These are phyloP conservation scores for Dillenia turbinata DNA, from an alignment of 164 flowering plant species.

Conservation along the genomic window DNA sequence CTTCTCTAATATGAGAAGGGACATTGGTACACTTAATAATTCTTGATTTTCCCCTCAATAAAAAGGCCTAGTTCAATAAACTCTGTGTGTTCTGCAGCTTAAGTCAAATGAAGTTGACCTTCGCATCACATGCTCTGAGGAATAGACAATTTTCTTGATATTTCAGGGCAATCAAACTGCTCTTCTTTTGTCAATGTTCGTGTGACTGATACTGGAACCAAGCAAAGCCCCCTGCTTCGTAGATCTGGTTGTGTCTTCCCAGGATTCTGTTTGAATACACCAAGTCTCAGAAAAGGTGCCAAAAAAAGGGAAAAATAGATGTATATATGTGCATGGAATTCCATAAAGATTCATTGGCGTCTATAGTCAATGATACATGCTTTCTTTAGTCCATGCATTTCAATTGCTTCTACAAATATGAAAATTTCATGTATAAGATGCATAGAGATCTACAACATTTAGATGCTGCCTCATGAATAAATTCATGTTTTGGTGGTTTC, in stretches of 20 bases:
- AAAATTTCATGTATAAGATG: background rate
- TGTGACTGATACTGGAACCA: conserved; percentile 43
- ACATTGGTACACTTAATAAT: too few species aligned
- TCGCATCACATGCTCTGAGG: background rate
- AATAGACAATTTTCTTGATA: background rate
- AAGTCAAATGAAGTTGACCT: background rate
- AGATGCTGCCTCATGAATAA: too few species aligned
- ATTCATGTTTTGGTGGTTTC: too few species aligned
- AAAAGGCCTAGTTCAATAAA: too few species aligned
- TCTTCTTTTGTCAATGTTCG: conserved; percentile 20
- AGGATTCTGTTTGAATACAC: conserved; percentile 8
- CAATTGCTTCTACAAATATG: background rate
- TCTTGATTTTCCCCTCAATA: too few species aligned
- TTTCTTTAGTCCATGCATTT: background rate
- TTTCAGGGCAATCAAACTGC: background rate
- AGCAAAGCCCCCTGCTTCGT: conserved; percentile 50
- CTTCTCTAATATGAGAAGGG: too few species aligned
- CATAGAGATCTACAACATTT: background rate
- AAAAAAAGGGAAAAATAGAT: background rate
- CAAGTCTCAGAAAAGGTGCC: too few species aligned
- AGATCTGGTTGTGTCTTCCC: conserved; percentile 21
- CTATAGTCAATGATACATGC: background rate
- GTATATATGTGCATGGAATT: too few species aligned
- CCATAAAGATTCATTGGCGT: too few species aligned
- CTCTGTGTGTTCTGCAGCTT: too few species aligned